Conservation (phyloP, 2,329 filamentous ascomycete genomes). For the Aspergillus puulaauensis region DNA sequence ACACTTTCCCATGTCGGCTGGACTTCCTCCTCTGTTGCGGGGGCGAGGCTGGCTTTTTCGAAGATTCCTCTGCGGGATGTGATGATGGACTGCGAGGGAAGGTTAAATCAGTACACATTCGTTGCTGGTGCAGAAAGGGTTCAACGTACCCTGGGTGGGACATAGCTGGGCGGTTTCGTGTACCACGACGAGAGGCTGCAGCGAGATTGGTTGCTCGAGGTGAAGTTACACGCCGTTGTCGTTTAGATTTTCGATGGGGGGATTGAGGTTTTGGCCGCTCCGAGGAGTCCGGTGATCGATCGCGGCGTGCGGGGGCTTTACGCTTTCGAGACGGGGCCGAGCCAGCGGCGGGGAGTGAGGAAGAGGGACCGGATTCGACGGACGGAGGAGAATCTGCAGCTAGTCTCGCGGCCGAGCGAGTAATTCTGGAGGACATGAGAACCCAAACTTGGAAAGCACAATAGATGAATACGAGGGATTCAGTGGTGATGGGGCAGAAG, state of each 20-base stretch:
- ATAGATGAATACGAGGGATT: slow-evolving; percentile 3
- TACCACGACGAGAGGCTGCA: slow-evolving; percentile 43
- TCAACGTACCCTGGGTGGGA: slow-evolving; percentile 42
- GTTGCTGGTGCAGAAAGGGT: slow-evolving; percentile 15
- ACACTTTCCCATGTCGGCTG: slow-evolving; percentile 66
- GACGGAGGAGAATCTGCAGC: slow-evolving; percentile 62
- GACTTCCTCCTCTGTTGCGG: slow-evolving; percentile 71
- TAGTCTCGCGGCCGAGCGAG: slow-evolving; percentile 90
- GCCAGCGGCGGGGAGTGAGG: slow-evolving; percentile 43
- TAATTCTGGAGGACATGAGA: slow-evolving; percentile 97
- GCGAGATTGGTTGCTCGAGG: slow-evolving; percentile 38
- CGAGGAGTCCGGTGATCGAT: slow-evolving; percentile 41
- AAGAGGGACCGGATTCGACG: slow-evolving; percentile 40
- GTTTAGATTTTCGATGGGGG: slow-evolving; percentile 64
- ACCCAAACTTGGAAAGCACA: slow-evolving; percentile 33
- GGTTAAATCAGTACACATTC: slow-evolving; percentile 16
- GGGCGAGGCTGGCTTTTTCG: slow-evolving; percentile 55
- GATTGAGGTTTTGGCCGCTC: slow-evolving; percentile 32
- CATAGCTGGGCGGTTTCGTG: slow-evolving; percentile 39
- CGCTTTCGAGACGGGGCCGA: slow-evolving; percentile 67
- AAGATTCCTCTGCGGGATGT: slow-evolving; percentile 63
- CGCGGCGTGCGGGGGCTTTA: slow-evolving; percentile 62
- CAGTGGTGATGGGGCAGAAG: slow-evolving; percentile 11
- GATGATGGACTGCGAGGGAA: slow-evolving; percentile 55
- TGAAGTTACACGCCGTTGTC: slow-evolving; percentile 63